Percentiles rank a stretch among this genome's conserved stretches.
Conservation (phyloP, 768 basidiomycete species). For the Lactifluus subvellereus region DNA sequence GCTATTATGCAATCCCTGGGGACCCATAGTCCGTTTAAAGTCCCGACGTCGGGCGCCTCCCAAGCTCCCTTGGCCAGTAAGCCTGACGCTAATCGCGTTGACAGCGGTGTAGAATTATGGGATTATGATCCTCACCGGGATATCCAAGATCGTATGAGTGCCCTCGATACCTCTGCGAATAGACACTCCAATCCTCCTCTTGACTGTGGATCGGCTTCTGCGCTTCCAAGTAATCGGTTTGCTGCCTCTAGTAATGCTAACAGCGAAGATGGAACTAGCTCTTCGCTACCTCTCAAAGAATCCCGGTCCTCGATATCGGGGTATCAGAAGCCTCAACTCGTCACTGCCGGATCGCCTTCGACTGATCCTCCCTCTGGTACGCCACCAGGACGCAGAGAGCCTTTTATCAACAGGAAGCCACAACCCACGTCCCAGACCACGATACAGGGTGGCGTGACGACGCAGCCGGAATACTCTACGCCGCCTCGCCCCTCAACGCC, state of each 20-base stretch:
- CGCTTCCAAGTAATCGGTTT: not conserved
- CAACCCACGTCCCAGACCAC: slow-evolving; percentile 1
- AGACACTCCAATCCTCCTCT: not conserved
- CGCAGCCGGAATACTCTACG: not conserved
- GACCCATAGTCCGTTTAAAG: not conserved
- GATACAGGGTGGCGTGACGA: not conserved
- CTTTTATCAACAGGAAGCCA: slow-evolving; percentile 20
- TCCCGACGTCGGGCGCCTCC: not conserved
- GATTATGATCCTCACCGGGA: slow-evolving; percentile 1
- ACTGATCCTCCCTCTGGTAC: not conserved
- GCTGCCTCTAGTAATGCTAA: not conserved
- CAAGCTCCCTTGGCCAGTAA: not conserved
- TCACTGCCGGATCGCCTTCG: not conserved
- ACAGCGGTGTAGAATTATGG: slow-evolving; percentile 20
- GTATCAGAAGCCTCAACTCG: not conserved
- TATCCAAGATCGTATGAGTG: not conserved
- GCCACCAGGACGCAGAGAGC: not conserved
- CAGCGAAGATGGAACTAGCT: not conserved
- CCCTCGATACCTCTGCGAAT: not conserved
- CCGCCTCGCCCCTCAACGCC: slow-evolving; percentile 18
- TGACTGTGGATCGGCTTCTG: not conserved
- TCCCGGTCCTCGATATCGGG: not conserved
- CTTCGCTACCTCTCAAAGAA: not conserved
- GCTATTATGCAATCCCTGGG: not conserved
- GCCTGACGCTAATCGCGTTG: not conserved